Percentiles rank a stretch among this genome's conserved stretches.
Conservation (phyloP, 129 eudicot genomes). For the Escallonia herrerae region DNA sequence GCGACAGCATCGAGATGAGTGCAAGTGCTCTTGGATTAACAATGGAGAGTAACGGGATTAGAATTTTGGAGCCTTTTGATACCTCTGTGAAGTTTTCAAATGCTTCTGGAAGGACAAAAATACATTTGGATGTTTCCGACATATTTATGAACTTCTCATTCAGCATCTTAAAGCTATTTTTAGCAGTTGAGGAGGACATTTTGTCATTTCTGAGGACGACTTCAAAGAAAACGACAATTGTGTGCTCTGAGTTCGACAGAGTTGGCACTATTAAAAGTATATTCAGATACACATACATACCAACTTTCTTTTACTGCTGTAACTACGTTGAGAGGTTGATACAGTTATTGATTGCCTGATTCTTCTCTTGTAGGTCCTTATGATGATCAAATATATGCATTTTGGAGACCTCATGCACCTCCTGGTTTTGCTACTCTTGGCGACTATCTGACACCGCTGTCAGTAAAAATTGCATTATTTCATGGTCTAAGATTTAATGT, state of each 20-base stretch:
- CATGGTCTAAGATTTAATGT: background rate
- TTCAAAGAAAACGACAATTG: slow-evolving; percentile 70
- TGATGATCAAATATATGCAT: slow-evolving; percentile 63
- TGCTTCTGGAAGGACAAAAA: slow-evolving; percentile 82
- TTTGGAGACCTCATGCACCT: slow-evolving; percentile 98
- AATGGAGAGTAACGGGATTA: slow-evolving; percentile 96
- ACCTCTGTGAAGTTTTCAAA: slow-evolving; percentile 66
- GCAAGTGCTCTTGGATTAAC: slow-evolving; percentile 85
- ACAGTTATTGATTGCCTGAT: background rate
- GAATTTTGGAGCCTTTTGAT: slow-evolving; percentile 95
- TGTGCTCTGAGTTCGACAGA: slow-evolving; percentile 92
- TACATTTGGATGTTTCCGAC: slow-evolving; percentile 73
- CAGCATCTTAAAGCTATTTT: slow-evolving; percentile 72
- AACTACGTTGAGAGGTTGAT: background rate
- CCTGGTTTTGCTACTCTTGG: slow-evolving; percentile 97
- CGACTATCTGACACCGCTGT: slow-evolving; percentile 94
- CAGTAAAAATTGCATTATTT: slow-evolving; percentile 28
- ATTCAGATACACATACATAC: slow-evolving; percentile 8
- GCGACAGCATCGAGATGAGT: slow-evolving; percentile 72
- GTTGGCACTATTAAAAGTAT: slow-evolving; percentile 70
- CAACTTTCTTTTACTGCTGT: background rate
- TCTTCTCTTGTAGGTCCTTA: slow-evolving; percentile 36
- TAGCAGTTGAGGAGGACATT: slow-evolving; percentile 93
- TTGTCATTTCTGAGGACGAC: slow-evolving; percentile 74
- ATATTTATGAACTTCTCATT: slow-evolving; percentile 96